Evolutionary conservation across 257 asterid genomes (phyloP).

Genomic region (Voacanga thouarsii): DNA sequence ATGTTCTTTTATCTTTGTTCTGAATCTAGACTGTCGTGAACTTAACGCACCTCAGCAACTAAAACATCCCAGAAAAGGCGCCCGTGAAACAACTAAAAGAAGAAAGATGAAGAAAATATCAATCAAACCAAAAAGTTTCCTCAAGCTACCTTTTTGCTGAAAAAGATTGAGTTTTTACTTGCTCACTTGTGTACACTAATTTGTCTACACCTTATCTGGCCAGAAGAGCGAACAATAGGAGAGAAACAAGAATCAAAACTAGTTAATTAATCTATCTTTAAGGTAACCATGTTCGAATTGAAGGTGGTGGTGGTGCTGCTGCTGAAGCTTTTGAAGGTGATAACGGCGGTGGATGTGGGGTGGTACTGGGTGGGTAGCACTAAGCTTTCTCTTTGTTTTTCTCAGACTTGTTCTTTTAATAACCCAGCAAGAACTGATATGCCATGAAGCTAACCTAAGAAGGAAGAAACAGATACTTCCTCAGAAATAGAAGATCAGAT

Average conservation of each 20-base stretch:
- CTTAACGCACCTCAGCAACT: background rate
- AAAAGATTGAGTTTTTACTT: conserved; percentile 33
- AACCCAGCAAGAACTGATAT: conserved; percentile 39
- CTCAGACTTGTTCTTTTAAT: conserved; percentile 31
- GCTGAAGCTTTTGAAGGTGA: background rate
- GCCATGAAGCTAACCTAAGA: conserved; percentile 47
- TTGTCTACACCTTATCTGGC: conserved; percentile 17
- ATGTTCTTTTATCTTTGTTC: background rate
- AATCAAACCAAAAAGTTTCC: conserved; percentile 21
- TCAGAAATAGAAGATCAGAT: conserved; percentile 23
- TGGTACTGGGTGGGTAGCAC: conserved; percentile 15
- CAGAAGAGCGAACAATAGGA: conserved; percentile 3
- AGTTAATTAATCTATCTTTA: conserved; percentile 10
- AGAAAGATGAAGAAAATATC: conserved; percentile 18
- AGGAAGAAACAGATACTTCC: conserved; percentile 22
- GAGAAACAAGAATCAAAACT: background rate
- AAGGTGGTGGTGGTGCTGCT: conserved; percentile 1
- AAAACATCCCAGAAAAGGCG: conserved; percentile 14
- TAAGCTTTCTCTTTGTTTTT: conserved; percentile 11
- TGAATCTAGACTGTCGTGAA: conserved; percentile 13
- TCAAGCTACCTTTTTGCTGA: conserved; percentile 20
- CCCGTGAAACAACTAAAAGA: conserved; percentile 14
- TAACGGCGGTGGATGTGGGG: background rate
- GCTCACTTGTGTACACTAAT: conserved; percentile 11
- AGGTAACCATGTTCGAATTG: conserved; percentile 8